Evolutionary conservation across 495 filamentous ascomycete genomes (phyloP).

Genomic region (Hypoxylon subgilvum): DNA sequence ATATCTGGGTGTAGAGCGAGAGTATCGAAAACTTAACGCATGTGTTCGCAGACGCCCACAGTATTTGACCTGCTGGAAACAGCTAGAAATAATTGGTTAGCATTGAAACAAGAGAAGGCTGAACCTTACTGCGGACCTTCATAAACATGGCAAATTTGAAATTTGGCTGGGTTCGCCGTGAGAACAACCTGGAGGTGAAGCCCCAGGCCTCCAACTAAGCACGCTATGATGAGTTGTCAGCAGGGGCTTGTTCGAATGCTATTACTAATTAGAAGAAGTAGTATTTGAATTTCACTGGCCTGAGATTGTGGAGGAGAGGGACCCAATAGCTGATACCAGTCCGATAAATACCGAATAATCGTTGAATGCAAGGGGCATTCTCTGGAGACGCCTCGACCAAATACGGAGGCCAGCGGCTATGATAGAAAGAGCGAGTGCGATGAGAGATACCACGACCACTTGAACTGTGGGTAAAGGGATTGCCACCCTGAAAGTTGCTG

Average conservation of each 20-base stretch:
- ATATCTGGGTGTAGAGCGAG: background rate
- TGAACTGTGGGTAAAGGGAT: too few relatives aligned
- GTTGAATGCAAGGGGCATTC: too few relatives aligned
- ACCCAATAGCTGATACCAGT: background rate
- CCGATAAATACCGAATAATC: too few relatives aligned
- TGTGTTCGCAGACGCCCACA: constrained; percentile 1
- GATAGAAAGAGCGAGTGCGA: too few relatives aligned
- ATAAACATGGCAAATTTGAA: background rate
- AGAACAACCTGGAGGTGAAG: background rate
- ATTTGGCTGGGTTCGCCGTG: background rate
- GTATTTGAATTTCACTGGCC: too few relatives aligned
- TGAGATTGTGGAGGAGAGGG: background rate
- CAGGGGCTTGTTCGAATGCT: background rate
- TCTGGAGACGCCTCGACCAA: too few relatives aligned
- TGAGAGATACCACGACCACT: too few relatives aligned
- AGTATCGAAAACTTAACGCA: constrained; percentile 5
- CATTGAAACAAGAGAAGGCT: background rate
- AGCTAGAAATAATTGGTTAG: background rate
- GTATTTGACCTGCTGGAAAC: background rate
- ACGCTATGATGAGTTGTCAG: background rate
- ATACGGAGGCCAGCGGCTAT: too few relatives aligned
- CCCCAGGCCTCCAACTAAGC: background rate
- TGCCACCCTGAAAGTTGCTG: too few relatives aligned
- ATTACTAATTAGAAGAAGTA: too few relatives aligned
- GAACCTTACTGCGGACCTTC: background rate